Base-by-base conservation (phyloP, 1,284 basidiomycete genomes). In the Ceratobasidium sp. region DNA sequence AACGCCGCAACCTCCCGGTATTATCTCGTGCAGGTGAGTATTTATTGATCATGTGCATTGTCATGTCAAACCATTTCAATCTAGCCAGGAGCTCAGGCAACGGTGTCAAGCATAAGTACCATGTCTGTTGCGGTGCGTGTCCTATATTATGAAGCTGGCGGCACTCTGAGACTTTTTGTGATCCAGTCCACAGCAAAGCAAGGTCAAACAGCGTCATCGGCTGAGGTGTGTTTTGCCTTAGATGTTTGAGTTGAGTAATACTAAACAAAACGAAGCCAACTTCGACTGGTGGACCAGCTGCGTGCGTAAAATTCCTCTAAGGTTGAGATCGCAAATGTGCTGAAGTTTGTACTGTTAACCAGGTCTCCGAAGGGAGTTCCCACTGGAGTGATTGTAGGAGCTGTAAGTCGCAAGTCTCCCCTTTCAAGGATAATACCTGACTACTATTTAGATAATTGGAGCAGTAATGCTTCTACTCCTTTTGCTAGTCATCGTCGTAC, bases 31-130 rank as follows among this genome's bases (percentile, higher is more conserved):
- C 63, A 54, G 63, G 63, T 55, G 16, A 23, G 41, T 57, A 32
- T 11, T 11, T 9, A 9, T 11, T 23, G 26, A 18, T 54, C 21
- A 11, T 41, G 35, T 11, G 9, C 2, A 32, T 18, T n/a, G 26
- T n/a, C 6, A 6, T 18, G 30, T 35, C 49, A 18, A 8, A 8
- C 2, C 21, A 38, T 11, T 23, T 26, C 13, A 16, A 23, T 9
- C 28, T 43, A 69, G 66, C 52, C 66, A 38, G 52, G 52, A 4
- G 54, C 54, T 9, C 16, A 57, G n/a, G 66, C 66, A 13, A n/a
- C 43, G 4, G 66, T 41, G 30, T 69, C 66, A 5, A 69, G 66
- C 28, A 30, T 69, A n/a, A 69, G 66, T 35, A 28, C 43, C 8
- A 35, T 44, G 57, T 69, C 52, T 28, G 66, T 69, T 11, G 52